A percentile compares a stretch with the other conserved stretches of the same genome.
These are phyloP conservation scores for Puya raimondii DNA, from an alignment of 176 grass and related monocot species.

Conservation along the genomic window DNA sequence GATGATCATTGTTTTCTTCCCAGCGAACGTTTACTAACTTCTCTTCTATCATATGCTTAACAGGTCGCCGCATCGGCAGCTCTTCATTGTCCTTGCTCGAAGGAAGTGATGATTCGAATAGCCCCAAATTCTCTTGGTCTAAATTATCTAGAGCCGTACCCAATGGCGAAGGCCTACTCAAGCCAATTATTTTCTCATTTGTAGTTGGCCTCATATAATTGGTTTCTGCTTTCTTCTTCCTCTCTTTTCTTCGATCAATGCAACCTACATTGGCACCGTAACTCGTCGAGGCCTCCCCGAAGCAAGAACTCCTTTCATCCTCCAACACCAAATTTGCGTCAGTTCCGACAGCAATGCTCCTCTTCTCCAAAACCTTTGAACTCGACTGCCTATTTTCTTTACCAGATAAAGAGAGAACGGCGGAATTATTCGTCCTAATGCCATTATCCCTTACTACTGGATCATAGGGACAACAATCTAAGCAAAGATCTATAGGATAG, in stretches of 20 bases:
- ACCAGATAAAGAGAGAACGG: slow-evolving; percentile 48
- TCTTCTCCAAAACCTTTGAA: slow-evolving; percentile 32
- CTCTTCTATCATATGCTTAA: slow-evolving; percentile 80
- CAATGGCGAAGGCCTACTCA: slow-evolving; percentile 27
- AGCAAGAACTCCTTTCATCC: slow-evolving; percentile 38
- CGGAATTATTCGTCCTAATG: slow-evolving; percentile 47
- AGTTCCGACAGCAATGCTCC: slow-evolving; percentile 39
- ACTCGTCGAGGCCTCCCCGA: slow-evolving; percentile 48
- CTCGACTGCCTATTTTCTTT: slow-evolving; percentile 36
- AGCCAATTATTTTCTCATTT: slow-evolving; percentile 43
- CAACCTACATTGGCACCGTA: slow-evolving; percentile 28
- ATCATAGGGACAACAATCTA: slow-evolving; percentile 23
- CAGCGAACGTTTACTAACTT: slow-evolving; percentile 73
- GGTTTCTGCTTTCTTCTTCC: slow-evolving; percentile 35
- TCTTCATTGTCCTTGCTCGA: slow-evolving; percentile 51
- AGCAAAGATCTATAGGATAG: slow-evolving; percentile 72
- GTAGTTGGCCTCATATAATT: slow-evolving; percentile 31
- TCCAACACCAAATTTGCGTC: slow-evolving; percentile 25
- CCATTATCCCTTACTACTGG: not conserved
- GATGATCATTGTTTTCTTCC: slow-evolving; percentile 56
- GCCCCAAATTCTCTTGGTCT: slow-evolving; percentile 32
- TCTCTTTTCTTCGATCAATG: slow-evolving; percentile 38
- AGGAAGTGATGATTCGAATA: slow-evolving; percentile 53
- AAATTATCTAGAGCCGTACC: slow-evolving; percentile 29
- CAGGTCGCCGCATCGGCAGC: slow-evolving; percentile 62